Conservation (phyloP, 768 basidiomycete species). For the Lentinula edodes region DNA sequence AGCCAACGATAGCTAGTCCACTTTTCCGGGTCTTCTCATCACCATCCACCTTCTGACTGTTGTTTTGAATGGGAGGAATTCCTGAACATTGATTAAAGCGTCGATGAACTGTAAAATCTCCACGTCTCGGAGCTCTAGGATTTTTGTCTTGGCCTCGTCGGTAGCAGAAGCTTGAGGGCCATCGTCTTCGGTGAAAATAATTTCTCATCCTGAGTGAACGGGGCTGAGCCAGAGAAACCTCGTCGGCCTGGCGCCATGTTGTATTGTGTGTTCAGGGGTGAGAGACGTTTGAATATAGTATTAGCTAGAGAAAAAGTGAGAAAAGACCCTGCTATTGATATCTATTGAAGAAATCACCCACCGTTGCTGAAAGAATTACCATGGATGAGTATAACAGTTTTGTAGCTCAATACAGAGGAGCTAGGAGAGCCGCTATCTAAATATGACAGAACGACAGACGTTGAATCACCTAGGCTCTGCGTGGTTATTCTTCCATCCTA, state of each 20-base stretch:
- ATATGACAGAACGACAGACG: neutral
- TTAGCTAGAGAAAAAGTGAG: too few relatives aligned
- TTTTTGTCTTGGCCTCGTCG: too few relatives aligned
- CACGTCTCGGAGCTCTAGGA: slow-evolving; percentile 25
- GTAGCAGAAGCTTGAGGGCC: too few relatives aligned
- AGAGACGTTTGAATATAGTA: slow-evolving; percentile 21
- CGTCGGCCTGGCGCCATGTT: slow-evolving; percentile 29
- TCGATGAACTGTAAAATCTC: slow-evolving; percentile 29
- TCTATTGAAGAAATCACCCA: slow-evolving; percentile 4
- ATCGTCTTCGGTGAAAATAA: too few relatives aligned
- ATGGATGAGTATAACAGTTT: neutral
- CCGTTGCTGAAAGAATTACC: slow-evolving; percentile 1
- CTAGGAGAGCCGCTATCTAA: neutral
- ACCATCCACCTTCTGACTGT: neutral
- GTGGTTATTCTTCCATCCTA: too few relatives aligned
- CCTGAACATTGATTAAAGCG: slow-evolving; percentile 21
- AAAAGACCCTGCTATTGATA: too few relatives aligned
- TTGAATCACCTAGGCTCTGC: too few relatives aligned
- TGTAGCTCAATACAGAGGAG: neutral
- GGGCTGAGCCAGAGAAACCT: too few relatives aligned
- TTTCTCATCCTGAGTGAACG: too few relatives aligned
- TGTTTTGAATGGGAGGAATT: slow-evolving; percentile 19
- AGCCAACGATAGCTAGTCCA: slow-evolving; percentile 26
- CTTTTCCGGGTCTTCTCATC: slow-evolving; percentile 13
- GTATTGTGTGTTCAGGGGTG: slow-evolving; percentile 16